Conservation (phyloP, 345 rosid genomes). For the Eucalyptus shirleyi region DNA sequence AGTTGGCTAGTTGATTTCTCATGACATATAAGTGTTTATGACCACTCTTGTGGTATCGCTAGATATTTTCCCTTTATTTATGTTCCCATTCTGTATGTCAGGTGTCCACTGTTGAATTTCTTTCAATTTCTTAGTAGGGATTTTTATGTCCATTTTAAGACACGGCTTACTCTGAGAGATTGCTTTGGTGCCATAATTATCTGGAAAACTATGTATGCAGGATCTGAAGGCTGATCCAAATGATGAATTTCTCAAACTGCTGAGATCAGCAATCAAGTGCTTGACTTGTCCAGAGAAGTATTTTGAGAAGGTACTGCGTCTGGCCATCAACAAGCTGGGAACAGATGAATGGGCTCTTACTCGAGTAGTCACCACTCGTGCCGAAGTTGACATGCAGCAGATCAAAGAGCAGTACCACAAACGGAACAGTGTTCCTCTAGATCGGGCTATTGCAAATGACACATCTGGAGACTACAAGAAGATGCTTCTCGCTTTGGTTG, state of each 20-base stretch:
- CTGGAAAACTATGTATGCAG: conserved; percentile 18
- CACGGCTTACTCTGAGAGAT: background rate
- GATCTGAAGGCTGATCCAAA: conserved; percentile 55
- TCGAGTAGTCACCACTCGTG: conserved; percentile 64
- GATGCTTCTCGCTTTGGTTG: conserved; percentile 68
- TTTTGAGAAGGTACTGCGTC: conserved; percentile 65
- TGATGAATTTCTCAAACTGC: conserved; percentile 54
- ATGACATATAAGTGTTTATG: background rate
- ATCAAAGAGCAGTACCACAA: conserved; percentile 75
- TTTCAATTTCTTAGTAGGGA: background rate
- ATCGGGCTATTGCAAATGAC: conserved; percentile 55
- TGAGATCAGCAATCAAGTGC: conserved; percentile 66
- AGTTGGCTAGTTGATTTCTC: background rate
- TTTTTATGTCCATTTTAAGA: background rate
- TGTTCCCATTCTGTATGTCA: background rate
- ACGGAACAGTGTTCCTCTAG: conserved; percentile 66
- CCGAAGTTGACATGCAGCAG: conserved; percentile 71
- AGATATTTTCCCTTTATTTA: background rate
- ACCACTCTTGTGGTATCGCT: background rate
- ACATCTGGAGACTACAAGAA: conserved; percentile 75
- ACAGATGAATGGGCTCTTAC: conserved; percentile 87
- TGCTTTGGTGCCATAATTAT: background rate
- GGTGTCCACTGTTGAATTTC: background rate
- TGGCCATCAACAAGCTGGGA: conserved; percentile 64
- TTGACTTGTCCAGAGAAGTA: conserved; percentile 77